Percentiles rank a stretch among this genome's conserved stretches.
phyloP scores from a whole-genome alignment of 2,329 filamentous ascomycete species.

The Stagonosporopsis cucurbitacearum region DNA sequence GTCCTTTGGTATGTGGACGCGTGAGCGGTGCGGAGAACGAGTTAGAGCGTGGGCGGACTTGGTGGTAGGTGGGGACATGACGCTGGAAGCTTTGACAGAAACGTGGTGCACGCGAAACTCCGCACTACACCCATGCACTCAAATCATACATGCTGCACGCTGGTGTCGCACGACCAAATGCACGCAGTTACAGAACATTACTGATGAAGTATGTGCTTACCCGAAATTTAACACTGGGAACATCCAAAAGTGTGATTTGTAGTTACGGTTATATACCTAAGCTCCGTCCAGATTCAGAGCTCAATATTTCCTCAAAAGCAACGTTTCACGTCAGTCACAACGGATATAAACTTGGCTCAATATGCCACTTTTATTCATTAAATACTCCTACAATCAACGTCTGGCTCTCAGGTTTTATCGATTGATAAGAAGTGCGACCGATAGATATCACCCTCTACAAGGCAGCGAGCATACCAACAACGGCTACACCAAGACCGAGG shows the following conservation, averaged over 20 bases:
- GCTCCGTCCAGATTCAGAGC: not conserved
- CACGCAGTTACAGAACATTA: not conserved
- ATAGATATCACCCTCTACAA: conserved; percentile 24
- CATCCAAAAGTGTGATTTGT: not conserved
- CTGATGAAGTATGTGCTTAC: not conserved
- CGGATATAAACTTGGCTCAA: not conserved
- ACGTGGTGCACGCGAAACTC: conserved; percentile 21
- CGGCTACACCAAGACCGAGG: conserved; percentile 34
- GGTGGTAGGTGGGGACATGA: conserved; percentile 19
- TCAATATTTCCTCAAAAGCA: not conserved
- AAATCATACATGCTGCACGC: no score
- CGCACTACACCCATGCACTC: conserved; percentile 11
- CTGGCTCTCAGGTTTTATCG: not conserved
- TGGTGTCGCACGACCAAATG: not conserved
- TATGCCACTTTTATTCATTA: not conserved
- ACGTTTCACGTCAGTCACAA: not conserved
- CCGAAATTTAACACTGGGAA: not conserved
- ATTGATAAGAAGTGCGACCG: not conserved
- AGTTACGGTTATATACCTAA: no score
- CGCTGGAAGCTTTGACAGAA: conserved; percentile 15
- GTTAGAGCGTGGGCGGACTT: conserved; percentile 14
- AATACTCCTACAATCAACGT: not conserved
- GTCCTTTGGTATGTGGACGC: not conserved
- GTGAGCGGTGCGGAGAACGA: conserved; percentile 11
- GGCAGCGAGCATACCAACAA: conserved; percentile 37